Percentiles rank a stretch among this genome's conserved stretches.
These are phyloP conservation scores for Venturia oleaginea DNA, from an alignment of 2,329 filamentous ascomycete species.

Conservation along the genomic window DNA sequence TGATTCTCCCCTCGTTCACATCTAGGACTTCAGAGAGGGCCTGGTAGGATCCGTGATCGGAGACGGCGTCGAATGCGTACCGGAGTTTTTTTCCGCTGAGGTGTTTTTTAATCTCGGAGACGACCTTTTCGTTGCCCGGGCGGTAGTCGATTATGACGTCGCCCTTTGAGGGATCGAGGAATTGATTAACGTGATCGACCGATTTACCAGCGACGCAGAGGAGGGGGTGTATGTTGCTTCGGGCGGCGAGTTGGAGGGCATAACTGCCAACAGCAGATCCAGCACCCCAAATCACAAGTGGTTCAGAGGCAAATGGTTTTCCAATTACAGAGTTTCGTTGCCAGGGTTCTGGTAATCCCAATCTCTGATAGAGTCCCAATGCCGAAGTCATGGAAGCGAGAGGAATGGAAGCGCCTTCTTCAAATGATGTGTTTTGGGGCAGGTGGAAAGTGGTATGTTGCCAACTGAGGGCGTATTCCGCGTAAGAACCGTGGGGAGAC, in stretches of 20 bases:
- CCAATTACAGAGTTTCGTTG: constrained; percentile 18
- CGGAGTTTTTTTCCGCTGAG: constrained; percentile 35
- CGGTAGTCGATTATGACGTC: constrained; percentile 45
- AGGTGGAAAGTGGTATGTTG: constrained; percentile 49
- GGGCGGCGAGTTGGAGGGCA: constrained; percentile 31
- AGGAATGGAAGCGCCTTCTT: constrained; percentile 40
- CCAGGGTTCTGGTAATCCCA: constrained; percentile 36
- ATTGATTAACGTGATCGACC: constrained; percentile 26
- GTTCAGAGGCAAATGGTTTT: constrained; percentile 18
- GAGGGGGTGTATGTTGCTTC: constrained; percentile 33
- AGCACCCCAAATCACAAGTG: constrained; percentile 34
- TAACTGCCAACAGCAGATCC: constrained; percentile 33
- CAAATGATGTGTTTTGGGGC: constrained; percentile 40
- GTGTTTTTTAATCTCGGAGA: constrained; percentile 36
- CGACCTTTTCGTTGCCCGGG: constrained; percentile 43
- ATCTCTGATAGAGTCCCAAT: constrained; percentile 34
- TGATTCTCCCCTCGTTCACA: constrained; percentile 27
- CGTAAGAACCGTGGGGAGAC: constrained; percentile 44
- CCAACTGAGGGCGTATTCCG: constrained; percentile 51
- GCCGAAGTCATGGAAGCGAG: constrained; percentile 39
- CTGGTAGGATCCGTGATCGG: constrained; percentile 41
- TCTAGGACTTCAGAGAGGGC: constrained; percentile 33
- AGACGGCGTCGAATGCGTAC: constrained; percentile 50
- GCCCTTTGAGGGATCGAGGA: constrained; percentile 31
- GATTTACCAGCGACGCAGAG: constrained; percentile 34